A percentile compares a stretch with the other conserved stretches of the same genome.
Evolutionary conservation across 2,329 filamentous ascomycete species (phyloP).

Genomic region (Monosporascus sp.): DNA sequence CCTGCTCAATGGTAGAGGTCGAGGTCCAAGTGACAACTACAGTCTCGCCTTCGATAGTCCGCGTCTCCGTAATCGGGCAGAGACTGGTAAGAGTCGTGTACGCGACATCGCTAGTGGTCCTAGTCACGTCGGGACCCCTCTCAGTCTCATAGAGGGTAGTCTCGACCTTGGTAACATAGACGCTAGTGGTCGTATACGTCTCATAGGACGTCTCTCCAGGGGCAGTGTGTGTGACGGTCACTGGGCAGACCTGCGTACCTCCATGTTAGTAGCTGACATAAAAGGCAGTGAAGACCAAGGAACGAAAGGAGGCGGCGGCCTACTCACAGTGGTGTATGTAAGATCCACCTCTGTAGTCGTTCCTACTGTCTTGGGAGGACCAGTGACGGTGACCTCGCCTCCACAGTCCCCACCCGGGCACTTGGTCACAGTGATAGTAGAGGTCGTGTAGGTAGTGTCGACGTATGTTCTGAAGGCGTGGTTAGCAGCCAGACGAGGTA

Average conservation of each 20-base stretch:
- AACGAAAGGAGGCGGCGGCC: not conserved
- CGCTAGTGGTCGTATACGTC: slow-evolving; percentile 39
- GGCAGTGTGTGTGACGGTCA: slow-evolving; percentile 30
- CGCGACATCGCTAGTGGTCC: slow-evolving; percentile 30
- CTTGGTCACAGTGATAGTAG: slow-evolving; percentile 36
- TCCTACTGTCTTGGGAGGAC: slow-evolving; percentile 30
- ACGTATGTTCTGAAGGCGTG: slow-evolving; percentile 32
- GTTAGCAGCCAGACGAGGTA: slow-evolving; percentile 8
- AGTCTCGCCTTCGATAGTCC: slow-evolving; percentile 36
- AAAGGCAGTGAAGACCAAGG: slow-evolving; percentile 18
- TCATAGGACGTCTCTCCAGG: slow-evolving; percentile 32
- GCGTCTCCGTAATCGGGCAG: slow-evolving; percentile 40
- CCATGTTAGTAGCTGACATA: slow-evolving; percentile 22
- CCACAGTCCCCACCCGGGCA: slow-evolving; percentile 32
- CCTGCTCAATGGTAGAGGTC: slow-evolving; percentile 29
- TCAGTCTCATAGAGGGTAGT: slow-evolving; percentile 31
- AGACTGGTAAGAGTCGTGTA: slow-evolving; percentile 39
- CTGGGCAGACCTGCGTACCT: slow-evolving; percentile 21
- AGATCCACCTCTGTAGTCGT: slow-evolving; percentile 32
- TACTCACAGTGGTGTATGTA: slow-evolving; percentile 30
- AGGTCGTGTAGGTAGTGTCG: slow-evolving; percentile 37
- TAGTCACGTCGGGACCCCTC: slow-evolving; percentile 29
- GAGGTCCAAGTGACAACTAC: slow-evolving; percentile 36
- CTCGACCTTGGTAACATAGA: slow-evolving; percentile 27
- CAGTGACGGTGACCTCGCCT: slow-evolving; percentile 28